Evolutionary conservation across 805 yeast genomes (phyloP).

Genomic region (Ogataea sp.): DNA sequence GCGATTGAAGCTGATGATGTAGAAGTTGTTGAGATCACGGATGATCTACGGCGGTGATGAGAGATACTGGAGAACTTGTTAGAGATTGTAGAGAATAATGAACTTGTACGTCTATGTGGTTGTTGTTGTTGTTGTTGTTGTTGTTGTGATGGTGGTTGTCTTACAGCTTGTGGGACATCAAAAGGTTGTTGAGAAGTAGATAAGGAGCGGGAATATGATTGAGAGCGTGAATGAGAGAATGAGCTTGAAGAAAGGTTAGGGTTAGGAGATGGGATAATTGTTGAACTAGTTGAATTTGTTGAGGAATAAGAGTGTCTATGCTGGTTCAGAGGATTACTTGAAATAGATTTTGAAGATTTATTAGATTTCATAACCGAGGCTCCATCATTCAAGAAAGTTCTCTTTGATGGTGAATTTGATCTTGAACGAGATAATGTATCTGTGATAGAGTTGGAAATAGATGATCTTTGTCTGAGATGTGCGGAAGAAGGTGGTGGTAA

Average conservation of each 20-base stretch:
- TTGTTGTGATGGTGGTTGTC: not conserved
- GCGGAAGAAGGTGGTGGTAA: conserved; percentile 1
- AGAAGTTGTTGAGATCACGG: conserved; percentile 12
- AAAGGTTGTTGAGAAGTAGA: too few species aligned
- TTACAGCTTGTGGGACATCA: too few species aligned
- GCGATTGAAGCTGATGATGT: not conserved
- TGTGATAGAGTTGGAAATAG: not conserved
- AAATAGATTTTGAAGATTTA: not conserved
- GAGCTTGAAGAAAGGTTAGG: too few species aligned
- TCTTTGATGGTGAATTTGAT: conserved; percentile 7
- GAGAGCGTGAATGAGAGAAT: too few species aligned
- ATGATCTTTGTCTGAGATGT: conserved; percentile 1
- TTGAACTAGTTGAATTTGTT: not conserved
- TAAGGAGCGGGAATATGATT: too few species aligned
- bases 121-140: not conserved
- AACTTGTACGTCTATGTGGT: conserved; percentile 14
- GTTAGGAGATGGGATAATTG: not conserved
- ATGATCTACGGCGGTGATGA: conserved; percentile 19
- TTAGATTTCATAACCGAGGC: not conserved
- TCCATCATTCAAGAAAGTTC: conserved; percentile 1
- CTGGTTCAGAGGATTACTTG: not conserved
- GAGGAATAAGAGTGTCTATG: not conserved
- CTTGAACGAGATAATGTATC: conserved; percentile 1
- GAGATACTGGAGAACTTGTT: conserved; percentile 6
- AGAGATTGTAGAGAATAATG: conserved; percentile 18